Evolutionary conservation across 768 basidiomycete genomes (phyloP), one percentile per base, ranked within the genome.

Genomic region (Galerina marginata): DNA sequence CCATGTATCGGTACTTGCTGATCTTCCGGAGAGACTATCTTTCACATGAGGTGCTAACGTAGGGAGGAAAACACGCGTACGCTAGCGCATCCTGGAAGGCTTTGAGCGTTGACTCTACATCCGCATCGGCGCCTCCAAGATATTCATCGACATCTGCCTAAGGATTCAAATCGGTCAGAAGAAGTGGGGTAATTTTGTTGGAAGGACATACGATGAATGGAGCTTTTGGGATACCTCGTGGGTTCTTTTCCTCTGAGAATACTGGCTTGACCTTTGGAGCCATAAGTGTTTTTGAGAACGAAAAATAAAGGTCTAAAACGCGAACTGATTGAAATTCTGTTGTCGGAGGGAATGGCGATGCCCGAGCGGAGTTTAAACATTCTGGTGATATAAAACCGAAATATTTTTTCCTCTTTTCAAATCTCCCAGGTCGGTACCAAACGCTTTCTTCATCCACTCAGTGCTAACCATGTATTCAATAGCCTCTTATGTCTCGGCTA

Each of bases 1-100:
- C 96, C 96, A 99, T 99, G 77, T 96, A 98, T 51, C 92, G 91
- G 81, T 99, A 99, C 82, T 99, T 99, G 67, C 96, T 99, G 78
- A 70, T 73, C 81, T 81, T 82, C 75, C 75, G 63, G 66, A 67
- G 61, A 58, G 60, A 63, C 54, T 62, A 62, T 65, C 63, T 54
- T 71, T 67, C 43, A 70, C 60, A 20, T 63, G 61, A 57, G 60
- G 51, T 56, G 55, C 37, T 49, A 45, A 49, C 40, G 45, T 9
- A 64, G 44, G 63, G 16, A 61, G 64, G 54, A 54, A 29, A 62
- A 54, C 60, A 38, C 37, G 78, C 95, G 76, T 79, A 98, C 96
- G 95, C 92, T 74, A 97, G 84, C 23, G 93, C 95, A 76, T 96
- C 95, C 71, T 97, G 93, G 70, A 98, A 91, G 44, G 80, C 81